phyloP scores from a whole-genome alignment of 805 yeast species.

The Ogataea polymorpha region DNA sequence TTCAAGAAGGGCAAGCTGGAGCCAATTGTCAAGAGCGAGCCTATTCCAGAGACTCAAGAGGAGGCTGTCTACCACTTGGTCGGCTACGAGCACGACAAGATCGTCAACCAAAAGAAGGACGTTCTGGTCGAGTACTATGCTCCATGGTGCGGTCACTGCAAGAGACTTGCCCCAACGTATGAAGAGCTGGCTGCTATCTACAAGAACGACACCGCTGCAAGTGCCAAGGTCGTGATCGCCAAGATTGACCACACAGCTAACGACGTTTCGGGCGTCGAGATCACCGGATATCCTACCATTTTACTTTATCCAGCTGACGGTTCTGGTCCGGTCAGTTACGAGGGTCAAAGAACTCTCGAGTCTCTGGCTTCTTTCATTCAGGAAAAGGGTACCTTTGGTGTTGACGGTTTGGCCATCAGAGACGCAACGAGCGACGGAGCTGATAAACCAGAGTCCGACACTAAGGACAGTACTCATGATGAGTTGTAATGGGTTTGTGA shows the following conservation, averaged over 20 bases:
- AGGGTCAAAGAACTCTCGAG: constrained; percentile 72
- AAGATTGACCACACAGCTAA: constrained; percentile 87
- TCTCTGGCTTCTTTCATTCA: constrained; percentile 67
- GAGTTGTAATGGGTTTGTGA: constrained; percentile 17
- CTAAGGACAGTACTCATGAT: constrained; percentile 54
- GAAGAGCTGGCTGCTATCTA: constrained; percentile 80
- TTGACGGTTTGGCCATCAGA: constrained; percentile 49
- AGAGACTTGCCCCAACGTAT: constrained; percentile 82
- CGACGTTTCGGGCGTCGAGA: constrained; percentile 72
- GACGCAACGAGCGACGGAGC: constrained; percentile 34
- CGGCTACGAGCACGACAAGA: constrained; percentile 73
- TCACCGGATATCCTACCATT: constrained; percentile 91
- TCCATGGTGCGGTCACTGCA: constrained; percentile 98
- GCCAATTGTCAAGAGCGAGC: constrained; percentile 81
- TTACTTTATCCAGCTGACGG: constrained; percentile 85
- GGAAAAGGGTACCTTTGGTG: constrained; percentile 58
- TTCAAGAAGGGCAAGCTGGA: constrained; percentile 61
- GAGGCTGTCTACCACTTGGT: constrained; percentile 68
- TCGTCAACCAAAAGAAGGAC: constrained; percentile 63
- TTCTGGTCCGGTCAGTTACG: constrained; percentile 60
- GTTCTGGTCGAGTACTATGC: constrained; percentile 90
- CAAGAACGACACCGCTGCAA: constrained; percentile 45
- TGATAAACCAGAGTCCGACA: constrained; percentile 68
- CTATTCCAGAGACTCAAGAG: constrained; percentile 79
- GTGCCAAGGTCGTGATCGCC: constrained; percentile 67